Evolutionary conservation across 495 filamentous ascomycete species (phyloP), one percentile per base, ranked within the genome.

Genomic region (Daldinia caldariorum): DNA sequence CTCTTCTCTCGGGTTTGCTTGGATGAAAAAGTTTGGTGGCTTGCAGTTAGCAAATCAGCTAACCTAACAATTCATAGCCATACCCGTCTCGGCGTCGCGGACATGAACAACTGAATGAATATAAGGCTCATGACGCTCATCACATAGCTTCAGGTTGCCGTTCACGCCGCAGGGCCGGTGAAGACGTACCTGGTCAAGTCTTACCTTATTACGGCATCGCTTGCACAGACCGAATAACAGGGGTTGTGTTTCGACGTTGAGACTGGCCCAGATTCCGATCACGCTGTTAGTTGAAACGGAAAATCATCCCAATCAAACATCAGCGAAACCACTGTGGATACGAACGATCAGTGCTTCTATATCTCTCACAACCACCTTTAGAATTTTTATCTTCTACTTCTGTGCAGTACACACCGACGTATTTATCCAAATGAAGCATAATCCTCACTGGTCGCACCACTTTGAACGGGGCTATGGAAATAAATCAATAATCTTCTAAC

Each of bases 241-340:
- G 60, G 38, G 14, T 22, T 43, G 64, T 20, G 64, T 31, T 58
- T 61, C 49, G 65, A 31, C 58, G 39, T 60, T 60, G 59, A 61
- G 60, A 59, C 53, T 41, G 34, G 31, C 41, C 62, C 37, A 34
- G 26, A 54, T 63, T 54, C 58, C 58, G 29, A 53, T 37, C 45
- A 53, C 38, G 60, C 37, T 55, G 41, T 59, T 62, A 59, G 69
- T 66, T 60, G 69, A 71, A 71, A 71, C 69, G 59, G 41, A 63
- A 47, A 60, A 32, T 37, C 54, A 43, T 47, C 54, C 54, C 63
- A 71, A 67, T 63, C 63, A 63, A 71, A 66, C 64, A 60, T 66
- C 62, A 29, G 62, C 62, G 67, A 66, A 65, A 63, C 66, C 59
- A 51, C 26, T 53, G 53, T 58, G 31, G 32, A 14, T 56, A 56